These are phyloP conservation scores for Hypoxylon sp. DNA, from an alignment of 2,329 filamentous ascomycete species.

Conservation along the genomic window DNA sequence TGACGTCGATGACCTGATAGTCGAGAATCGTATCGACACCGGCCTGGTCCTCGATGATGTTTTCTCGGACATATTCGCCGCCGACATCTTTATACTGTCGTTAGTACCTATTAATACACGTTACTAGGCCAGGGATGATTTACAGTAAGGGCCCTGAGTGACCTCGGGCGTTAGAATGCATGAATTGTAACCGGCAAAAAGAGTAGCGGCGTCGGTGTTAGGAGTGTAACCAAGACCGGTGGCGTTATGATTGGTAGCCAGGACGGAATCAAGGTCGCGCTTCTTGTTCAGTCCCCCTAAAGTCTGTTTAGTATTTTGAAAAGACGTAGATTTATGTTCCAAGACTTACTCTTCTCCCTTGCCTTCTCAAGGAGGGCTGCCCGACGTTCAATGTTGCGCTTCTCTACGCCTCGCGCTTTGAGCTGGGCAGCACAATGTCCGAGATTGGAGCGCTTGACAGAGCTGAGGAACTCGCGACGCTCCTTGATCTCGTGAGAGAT, in stretches of 20 bases:
- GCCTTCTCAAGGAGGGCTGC: slow-evolving; percentile 59
- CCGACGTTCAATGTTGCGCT: slow-evolving; percentile 63
- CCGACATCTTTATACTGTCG: slow-evolving; percentile 57
- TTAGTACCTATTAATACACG: background rate
- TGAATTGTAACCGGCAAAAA: slow-evolving; percentile 62
- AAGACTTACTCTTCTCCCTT: slow-evolving; percentile 56
- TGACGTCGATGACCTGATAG: slow-evolving; percentile 68
- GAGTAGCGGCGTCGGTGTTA: slow-evolving; percentile 54
- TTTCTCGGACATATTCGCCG: slow-evolving; percentile 65
- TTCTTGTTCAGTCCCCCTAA: slow-evolving; percentile 40
- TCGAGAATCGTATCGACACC: slow-evolving; percentile 67
- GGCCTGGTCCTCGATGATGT: slow-evolving; percentile 63
- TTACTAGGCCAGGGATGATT: slow-evolving; percentile 18
- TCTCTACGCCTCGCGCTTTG: slow-evolving; percentile 63
- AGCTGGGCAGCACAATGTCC: slow-evolving; percentile 64
- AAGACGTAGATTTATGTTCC: background rate
- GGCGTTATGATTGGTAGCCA: slow-evolving; percentile 59
- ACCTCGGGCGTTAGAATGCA: slow-evolving; percentile 68
- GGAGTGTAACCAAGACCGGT: slow-evolving; percentile 54
- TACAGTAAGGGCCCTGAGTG: slow-evolving; percentile 69
- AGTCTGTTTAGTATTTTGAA: slow-evolving; percentile 18
- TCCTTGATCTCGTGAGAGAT: slow-evolving; percentile 64
- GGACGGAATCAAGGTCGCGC: slow-evolving; percentile 55
- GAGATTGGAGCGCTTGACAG: slow-evolving; percentile 60
- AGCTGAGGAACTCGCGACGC: slow-evolving; percentile 63